phyloP scores from a whole-genome alignment of 2,329 filamentous ascomycete genomes.

The Apiospora sp. region DNA sequence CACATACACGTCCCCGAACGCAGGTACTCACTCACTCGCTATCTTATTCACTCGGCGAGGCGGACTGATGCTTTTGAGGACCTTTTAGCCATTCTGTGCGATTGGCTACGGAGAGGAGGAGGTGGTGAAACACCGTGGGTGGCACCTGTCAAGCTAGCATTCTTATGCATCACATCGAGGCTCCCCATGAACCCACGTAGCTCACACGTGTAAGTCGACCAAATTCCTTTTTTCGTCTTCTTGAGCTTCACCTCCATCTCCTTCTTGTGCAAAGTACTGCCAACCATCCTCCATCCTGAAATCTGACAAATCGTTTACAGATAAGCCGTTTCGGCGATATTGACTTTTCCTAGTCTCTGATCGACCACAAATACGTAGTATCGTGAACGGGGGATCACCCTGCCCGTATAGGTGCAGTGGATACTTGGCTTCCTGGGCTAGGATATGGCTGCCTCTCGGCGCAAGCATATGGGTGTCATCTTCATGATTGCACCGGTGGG shows the following conservation, averaged over 20 bases:
- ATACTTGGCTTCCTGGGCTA: neutral
- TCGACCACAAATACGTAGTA: neutral
- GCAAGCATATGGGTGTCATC: neutral
- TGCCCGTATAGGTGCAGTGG: neutral
- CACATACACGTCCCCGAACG: neutral
- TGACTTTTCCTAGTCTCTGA: neutral
- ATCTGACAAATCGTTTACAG: neutral
- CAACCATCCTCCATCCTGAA: neutral
- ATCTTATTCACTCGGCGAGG: neutral
- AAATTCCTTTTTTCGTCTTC: neutral
- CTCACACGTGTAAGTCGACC: neutral
- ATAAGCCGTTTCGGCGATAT: neutral
- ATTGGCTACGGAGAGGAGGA: neutral
- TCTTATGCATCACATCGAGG: neutral
- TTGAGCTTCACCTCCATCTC: neutral
- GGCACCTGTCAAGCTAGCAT: slow-evolving; percentile 20
- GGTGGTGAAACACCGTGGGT: slow-evolving; percentile 2
- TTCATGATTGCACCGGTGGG: neutral
- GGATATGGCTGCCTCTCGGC: neutral
- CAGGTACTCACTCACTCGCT: neutral
- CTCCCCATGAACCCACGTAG: slow-evolving; percentile 6
- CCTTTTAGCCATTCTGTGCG: neutral
- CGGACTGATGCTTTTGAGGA: neutral
- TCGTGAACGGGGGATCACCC: neutral
- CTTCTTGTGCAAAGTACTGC: neutral